These are phyloP conservation scores for Melanogaster broomeanus DNA, from an alignment of 768 basidiomycete species.

Conservation along the genomic window DNA sequence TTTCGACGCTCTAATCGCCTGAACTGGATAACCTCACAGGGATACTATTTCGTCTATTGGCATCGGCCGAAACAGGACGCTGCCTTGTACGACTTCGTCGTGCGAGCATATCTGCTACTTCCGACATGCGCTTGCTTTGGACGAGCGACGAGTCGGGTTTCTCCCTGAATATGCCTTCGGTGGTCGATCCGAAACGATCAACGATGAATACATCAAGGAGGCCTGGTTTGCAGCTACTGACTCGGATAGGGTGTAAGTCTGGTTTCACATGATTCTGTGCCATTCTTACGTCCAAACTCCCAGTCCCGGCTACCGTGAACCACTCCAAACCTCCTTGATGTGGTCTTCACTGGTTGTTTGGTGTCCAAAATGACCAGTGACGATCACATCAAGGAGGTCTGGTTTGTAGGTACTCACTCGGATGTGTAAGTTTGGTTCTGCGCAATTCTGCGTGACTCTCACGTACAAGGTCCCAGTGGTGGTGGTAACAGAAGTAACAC, in stretches of 20 bases:
- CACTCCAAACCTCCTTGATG: too few species aligned
- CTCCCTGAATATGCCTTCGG: slow-evolving; percentile 21
- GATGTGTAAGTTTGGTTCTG: slow-evolving; percentile 23
- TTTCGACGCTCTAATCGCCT: too few species aligned
- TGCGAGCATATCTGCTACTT: slow-evolving; percentile 19
- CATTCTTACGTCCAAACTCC: background rate
- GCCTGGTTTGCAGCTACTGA: slow-evolving; percentile 31
- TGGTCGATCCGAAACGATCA: background rate
- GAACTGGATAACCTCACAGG: slow-evolving; percentile 22
- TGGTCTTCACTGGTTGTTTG: too few species aligned
- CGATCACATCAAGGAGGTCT: slow-evolving; percentile 26
- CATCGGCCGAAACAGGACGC: slow-evolving; percentile 24
- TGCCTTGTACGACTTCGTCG: slow-evolving; percentile 21
- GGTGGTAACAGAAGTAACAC: slow-evolving; percentile 16
- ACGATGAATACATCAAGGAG: slow-evolving; percentile 19
- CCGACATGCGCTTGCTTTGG: slow-evolving; percentile 30
- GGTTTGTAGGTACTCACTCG: slow-evolving; percentile 27
- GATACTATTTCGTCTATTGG: slow-evolving; percentile 43
- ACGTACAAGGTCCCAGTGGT: slow-evolving; percentile 8
- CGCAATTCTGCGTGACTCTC: background rate
- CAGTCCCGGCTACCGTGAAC: too few species aligned
- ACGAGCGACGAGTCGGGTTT: slow-evolving; percentile 29
- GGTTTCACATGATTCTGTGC: background rate
- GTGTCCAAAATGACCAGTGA: background rate
- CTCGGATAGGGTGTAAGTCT: slow-evolving; percentile 25